Percentiles rank a stretch among this genome's conserved stretches.
phyloP scores from a whole-genome alignment of 1,284 basidiomycete species.

The Rhodotorula mucilaginosa region DNA sequence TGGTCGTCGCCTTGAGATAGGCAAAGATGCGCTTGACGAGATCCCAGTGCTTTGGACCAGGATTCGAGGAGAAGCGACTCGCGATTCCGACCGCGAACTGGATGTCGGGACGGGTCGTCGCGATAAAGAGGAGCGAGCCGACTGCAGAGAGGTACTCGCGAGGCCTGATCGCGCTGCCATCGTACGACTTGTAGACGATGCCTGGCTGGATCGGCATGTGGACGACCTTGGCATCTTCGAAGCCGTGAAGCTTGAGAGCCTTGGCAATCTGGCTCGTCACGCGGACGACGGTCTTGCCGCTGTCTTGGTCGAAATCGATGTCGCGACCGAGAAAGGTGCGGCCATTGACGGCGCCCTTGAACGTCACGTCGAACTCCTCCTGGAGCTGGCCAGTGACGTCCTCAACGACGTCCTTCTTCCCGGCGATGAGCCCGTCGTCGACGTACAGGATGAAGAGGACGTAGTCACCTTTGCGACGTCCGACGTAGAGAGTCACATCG shows the following conservation, averaged over 20 bases:
- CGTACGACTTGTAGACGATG: not conserved
- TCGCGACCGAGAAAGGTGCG: not conserved
- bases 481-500: conserved; percentile 2
- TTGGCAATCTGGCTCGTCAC: not conserved
- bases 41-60: not conserved
- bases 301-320: not conserved
- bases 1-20: not conserved
- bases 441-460: not conserved
- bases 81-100: conserved; percentile 1
- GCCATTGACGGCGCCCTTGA: not conserved
- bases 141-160: not conserved
- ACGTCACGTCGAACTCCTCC: not conserved
- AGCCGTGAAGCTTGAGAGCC: not conserved
- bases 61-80: not conserved
- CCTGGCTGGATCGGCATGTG: conserved; percentile 9
- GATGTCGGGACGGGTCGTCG: conserved; percentile 4
- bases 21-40: conserved; percentile 1
- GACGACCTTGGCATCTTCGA: not conserved
- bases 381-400: not conserved
- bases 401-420: not conserved
- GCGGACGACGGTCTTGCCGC: not conserved
- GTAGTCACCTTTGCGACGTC: not conserved
- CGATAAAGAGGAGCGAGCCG: conserved; percentile 3
- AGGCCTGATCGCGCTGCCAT: not conserved
- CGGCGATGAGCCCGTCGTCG: not conserved